Conservation (phyloP, 192 early-diverging fungal genomes). For the Phlyctochytrium bullatum region DNA sequence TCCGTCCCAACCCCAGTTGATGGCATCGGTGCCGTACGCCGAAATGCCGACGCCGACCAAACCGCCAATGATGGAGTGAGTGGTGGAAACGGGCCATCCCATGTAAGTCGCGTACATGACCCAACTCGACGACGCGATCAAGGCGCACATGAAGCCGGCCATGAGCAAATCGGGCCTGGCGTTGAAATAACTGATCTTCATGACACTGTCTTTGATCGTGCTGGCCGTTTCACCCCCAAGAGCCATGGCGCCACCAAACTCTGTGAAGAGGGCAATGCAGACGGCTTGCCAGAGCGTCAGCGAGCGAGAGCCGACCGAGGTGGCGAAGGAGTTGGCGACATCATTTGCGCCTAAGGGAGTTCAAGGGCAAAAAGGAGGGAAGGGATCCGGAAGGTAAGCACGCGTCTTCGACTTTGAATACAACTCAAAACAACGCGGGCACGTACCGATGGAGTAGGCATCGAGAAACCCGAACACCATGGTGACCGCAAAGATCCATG, state of each 20-base stretch:
- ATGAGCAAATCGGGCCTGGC: conserved; percentile 72
- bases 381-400: no score
- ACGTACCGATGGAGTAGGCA: conserved; percentile 70
- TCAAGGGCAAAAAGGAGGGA: conserved; percentile 5
- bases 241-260: conserved; percentile 74
- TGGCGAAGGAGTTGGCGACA: conserved; percentile 86
- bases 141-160: conserved; percentile 79
- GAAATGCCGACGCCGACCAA: conserved; percentile 73
- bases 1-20: conserved; percentile 58
- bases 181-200: conserved; percentile 55
- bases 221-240: conserved; percentile 70
- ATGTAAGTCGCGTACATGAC: conserved; percentile 65
- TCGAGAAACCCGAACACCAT: conserved; percentile 66
- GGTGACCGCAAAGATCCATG: conserved; percentile 66
- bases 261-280: conserved; percentile 78
- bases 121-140: conserved; percentile 74
- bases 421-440: no score
- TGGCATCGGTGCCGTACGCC: conserved; percentile 59
- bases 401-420: no score
- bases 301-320: conserved; percentile 79
- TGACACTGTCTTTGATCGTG: conserved; percentile 77
- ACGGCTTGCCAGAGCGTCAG: conserved; percentile 71
- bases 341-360: conserved; percentile 64
- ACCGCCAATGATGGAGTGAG: conserved; percentile 81
- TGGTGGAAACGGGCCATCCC: conserved; percentile 74